Percentiles rank a stretch among this genome's conserved stretches.
These are phyloP conservation scores for Lentinula raphanica DNA, from an alignment of 768 basidiomycete genomes.

Conservation along the genomic window DNA sequence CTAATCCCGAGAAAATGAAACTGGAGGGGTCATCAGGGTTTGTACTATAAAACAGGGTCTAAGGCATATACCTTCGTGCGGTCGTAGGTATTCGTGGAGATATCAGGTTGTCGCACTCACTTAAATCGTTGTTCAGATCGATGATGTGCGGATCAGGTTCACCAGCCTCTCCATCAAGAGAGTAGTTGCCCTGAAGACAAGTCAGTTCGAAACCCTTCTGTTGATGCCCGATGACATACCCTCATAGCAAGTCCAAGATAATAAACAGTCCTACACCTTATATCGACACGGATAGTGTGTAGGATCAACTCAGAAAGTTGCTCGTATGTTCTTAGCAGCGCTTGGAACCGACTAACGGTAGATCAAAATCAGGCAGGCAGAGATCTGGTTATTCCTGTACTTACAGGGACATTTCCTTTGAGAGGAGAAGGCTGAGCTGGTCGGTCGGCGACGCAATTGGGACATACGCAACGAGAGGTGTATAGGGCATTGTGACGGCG, in stretches of 20 bases:
- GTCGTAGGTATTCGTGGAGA: constrained; percentile 54
- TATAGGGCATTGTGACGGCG: constrained; percentile 36
- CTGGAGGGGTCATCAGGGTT: constrained; percentile 33
- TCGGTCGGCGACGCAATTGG: constrained; percentile 40
- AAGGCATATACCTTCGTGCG: constrained; percentile 58
- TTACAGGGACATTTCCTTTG: constrained; percentile 84
- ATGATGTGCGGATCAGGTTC: constrained; percentile 89
- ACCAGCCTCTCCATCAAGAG: constrained; percentile 73
- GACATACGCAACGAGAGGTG: constrained; percentile 38
- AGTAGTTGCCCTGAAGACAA: constrained; percentile 70
- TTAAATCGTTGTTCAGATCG: constrained; percentile 79
- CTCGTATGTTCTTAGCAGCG: constrained; percentile 83
- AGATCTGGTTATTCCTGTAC: constrained; percentile 21
- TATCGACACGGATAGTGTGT: constrained; percentile 81
- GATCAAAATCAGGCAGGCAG: constrained; percentile 8
- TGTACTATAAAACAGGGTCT: not conserved
- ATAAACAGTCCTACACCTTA: constrained; percentile 79
- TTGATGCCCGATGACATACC: constrained; percentile 36
- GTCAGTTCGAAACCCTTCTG: not conserved
- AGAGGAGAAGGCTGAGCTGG: constrained; percentile 67
- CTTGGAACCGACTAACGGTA: constrained; percentile 75
- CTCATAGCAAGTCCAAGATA: constrained; percentile 77
- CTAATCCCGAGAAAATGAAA: constrained; percentile 84
- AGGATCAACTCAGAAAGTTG: constrained; percentile 85
- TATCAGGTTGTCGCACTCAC: constrained; percentile 67